These are phyloP conservation scores for Ceratocystis cacaofunesta DNA, from an alignment of 2,329 filamentous ascomycete genomes.

Conservation along the genomic window DNA sequence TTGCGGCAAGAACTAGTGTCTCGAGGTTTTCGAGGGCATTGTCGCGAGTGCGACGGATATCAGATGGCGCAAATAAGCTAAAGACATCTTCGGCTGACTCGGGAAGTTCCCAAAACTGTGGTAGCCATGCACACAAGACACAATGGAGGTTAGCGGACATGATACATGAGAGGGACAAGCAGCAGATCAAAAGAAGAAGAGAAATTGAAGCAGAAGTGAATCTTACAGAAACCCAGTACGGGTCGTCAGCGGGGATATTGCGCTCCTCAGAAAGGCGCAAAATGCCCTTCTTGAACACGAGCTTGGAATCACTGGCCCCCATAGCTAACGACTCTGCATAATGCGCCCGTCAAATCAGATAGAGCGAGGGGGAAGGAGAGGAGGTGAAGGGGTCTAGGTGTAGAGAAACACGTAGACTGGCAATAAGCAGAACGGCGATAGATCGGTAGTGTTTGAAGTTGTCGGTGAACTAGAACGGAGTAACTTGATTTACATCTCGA, in stretches of 20 bases:
- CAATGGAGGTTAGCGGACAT: not conserved
- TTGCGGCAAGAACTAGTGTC: conserved; percentile 69
- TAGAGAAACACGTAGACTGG: not conserved
- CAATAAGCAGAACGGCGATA: not conserved
- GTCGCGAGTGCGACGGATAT: conserved; percentile 79
- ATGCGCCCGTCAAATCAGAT: not conserved
- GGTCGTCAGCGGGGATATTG: conserved; percentile 72
- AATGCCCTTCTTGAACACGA: conserved; percentile 97
- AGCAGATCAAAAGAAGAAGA: not conserved
- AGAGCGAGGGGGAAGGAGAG: not conserved
- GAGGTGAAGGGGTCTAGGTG: not conserved
- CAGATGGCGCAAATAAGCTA: conserved; percentile 77
- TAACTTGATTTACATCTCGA: not conserved
- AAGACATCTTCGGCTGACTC: conserved; percentile 94
- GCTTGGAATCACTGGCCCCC: conserved; percentile 97
- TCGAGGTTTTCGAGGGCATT: conserved; percentile 75
- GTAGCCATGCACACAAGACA: not conserved
- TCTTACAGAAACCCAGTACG: conserved; percentile 82
- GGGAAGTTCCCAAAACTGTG: conserved; percentile 93
- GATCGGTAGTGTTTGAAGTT: no score
- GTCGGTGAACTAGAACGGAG: not conserved
- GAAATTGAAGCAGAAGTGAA: not conserved
- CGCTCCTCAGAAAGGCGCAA: conserved; percentile 89
- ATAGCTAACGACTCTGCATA: conserved; percentile 33
- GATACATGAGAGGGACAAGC: conserved; percentile 12